Conservation (phyloP, 305 asterid species). For the Fraxinus angustifolia region DNA sequence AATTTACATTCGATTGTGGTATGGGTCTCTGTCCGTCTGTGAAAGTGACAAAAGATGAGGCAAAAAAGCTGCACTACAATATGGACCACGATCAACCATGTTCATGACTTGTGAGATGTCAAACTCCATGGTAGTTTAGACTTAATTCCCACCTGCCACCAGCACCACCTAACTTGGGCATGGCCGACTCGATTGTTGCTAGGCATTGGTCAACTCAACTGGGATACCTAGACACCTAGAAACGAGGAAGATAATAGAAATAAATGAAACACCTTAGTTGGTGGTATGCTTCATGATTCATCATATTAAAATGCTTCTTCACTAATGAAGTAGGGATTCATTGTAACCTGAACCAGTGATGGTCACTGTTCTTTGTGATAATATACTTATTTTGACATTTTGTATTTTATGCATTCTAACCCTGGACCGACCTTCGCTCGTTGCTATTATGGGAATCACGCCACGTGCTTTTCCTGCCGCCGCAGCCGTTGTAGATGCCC, state of each 20-base stretch:
- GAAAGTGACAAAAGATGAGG: not conserved
- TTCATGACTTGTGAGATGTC: not conserved
- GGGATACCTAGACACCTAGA: not conserved
- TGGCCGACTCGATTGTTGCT: not conserved
- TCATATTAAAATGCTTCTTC: not conserved
- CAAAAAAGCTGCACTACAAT: not conserved
- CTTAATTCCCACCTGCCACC: not conserved
- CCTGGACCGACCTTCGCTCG: not conserved
- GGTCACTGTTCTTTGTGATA: not conserved
- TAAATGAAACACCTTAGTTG: not conserved
- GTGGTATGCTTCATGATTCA: not conserved
- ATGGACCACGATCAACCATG: not conserved
- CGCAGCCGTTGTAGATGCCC: not conserved
- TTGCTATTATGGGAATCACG: not conserved
- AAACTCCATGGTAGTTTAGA: not conserved
- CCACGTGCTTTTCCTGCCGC: slow-evolving; percentile 9
- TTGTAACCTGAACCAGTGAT: not conserved
- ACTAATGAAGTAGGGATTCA: too few relatives aligned
- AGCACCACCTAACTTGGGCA: not conserved
- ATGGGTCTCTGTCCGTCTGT: not conserved
- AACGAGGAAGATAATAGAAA: not conserved
- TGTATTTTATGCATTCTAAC: not conserved
- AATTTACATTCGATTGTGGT: not conserved
- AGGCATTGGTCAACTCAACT: not conserved
- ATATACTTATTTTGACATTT: not conserved